Percentiles rank a stretch among this genome's conserved stretches.
Evolutionary conservation across 2,329 filamentous ascomycete genomes (phyloP).

Genomic region (Sclerotinia spermophila): DNA sequence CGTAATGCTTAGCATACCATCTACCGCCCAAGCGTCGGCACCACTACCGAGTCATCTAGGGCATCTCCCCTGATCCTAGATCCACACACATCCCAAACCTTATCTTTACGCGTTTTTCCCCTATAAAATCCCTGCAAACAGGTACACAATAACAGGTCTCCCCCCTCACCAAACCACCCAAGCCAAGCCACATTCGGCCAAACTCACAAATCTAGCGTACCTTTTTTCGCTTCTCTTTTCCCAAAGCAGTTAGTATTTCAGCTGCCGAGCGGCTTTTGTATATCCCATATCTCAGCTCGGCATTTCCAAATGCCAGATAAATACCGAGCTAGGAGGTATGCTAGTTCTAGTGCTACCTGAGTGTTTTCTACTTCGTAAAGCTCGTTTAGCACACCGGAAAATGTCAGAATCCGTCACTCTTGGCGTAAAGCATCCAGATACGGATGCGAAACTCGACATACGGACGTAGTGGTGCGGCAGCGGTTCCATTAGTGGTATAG

Average conservation of each 20-base stretch:
- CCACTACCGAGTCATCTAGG: constrained; percentile 1
- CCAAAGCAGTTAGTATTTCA: neutral
- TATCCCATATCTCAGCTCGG: neutral
- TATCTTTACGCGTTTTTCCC: too few species aligned
- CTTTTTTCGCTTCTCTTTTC: neutral
- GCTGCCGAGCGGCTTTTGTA: constrained; percentile 13
- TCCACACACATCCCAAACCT: neutral
- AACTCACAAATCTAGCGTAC: neutral
- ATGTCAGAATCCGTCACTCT: neutral
- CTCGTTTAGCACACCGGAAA: neutral
- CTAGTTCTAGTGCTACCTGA: neutral
- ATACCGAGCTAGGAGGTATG: neutral
- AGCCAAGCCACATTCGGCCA: neutral
- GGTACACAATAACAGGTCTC: neutral
- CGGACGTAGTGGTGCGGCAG: neutral
- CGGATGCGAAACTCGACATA: neutral
- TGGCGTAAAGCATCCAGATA: constrained; percentile 9
- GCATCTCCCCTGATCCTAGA: neutral
- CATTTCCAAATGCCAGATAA: neutral
- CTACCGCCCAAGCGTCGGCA: neutral
- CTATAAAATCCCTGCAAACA: neutral
- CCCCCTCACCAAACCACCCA: neutral
- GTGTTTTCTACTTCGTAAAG: too few species aligned
- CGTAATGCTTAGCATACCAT: neutral
- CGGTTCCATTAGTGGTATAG: neutral